phyloP scores from a whole-genome alignment of 164 flowering plant species.

The Cinnamomum micranthum region DNA sequence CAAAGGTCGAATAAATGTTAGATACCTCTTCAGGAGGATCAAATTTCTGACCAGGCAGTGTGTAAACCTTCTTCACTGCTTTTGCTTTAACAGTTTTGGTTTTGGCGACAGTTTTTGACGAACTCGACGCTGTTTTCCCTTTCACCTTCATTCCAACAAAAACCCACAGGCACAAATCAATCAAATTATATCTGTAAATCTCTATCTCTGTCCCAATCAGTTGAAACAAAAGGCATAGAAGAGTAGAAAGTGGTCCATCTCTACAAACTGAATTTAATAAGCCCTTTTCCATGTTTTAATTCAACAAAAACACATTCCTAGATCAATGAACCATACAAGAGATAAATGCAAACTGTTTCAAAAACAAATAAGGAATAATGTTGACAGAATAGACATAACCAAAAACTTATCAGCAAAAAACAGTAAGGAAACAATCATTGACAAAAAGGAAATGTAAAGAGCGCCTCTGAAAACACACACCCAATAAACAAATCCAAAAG shows the following conservation, averaged over 20 bases:
- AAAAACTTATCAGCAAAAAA: neutral
- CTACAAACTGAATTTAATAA: too few species aligned
- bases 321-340: too few species aligned
- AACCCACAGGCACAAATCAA: neutral
- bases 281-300: too few species aligned
- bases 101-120: slow-evolving; percentile 44
- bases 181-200: neutral
- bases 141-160: slow-evolving; percentile 51
- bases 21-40: slow-evolving; percentile 94
- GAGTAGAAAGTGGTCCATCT: too few species aligned
- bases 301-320: too few species aligned
- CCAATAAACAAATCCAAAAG: neutral
- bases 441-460: neutral
- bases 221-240: neutral
- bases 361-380: too few species aligned
- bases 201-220: neutral
- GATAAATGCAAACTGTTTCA: too few species aligned
- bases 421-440: neutral
- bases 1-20: neutral
- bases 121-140: slow-evolving; percentile 36
- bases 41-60: slow-evolving; percentile 78
- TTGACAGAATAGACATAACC: too few species aligned
- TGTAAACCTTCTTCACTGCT: slow-evolving; percentile 68
- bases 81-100: slow-evolving; percentile 50
- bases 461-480: neutral